Evolutionary conservation across 2,329 filamentous ascomycete genomes (phyloP), one percentile per base, ranked within the genome.

Genomic region (Hypoxylon sp.): DNA sequence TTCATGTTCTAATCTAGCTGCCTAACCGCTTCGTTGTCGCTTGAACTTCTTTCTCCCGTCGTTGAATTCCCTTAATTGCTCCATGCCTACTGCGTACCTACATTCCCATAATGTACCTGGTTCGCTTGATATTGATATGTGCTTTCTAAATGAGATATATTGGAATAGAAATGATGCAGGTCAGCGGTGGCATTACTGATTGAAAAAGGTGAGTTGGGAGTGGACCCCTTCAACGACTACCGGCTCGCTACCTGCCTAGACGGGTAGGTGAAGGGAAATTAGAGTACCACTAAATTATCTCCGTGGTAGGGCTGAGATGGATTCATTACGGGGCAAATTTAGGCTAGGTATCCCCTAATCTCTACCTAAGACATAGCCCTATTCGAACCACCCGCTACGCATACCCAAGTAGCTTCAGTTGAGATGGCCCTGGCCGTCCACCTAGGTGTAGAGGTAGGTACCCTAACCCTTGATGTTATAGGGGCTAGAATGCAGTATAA

Each of bases 301-400:
- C 38, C 38, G 38, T 43, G 38, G 38, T 43, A 43, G 38, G 38
- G 38, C 38, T 43, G 38, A 43, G 17, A 11, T 43, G 38, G 38
- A 43, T 19, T 36, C 25, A 14, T n/a, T n/a, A 38, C 34, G 5
- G 34, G 34, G 13, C 28, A 30, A 30, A 7, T 1, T 30, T 30
- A 30, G 6, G 28, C 28, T 30, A 30, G 17, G 38, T 21, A 43
- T 43, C 38, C 38, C 38, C 38, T 43, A 21, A 21, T 10, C 4
- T 43, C 10, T 5, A 19, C 21, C 10, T 5, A 19, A 43, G 17
- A 9, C 17, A 9, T 17, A 43, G 17, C 38, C 17, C 38, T 43
- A 43, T 19, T 10, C 2, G 9, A 43, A 14, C 34, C n/a, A n/a
- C 13, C 3, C 6, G 5, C 14, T 36, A 6, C 9, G 5, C n/a